These are phyloP conservation scores for Metschnikowia colocasiae DNA, from an alignment of 805 yeast species.

Conservation along the genomic window DNA sequence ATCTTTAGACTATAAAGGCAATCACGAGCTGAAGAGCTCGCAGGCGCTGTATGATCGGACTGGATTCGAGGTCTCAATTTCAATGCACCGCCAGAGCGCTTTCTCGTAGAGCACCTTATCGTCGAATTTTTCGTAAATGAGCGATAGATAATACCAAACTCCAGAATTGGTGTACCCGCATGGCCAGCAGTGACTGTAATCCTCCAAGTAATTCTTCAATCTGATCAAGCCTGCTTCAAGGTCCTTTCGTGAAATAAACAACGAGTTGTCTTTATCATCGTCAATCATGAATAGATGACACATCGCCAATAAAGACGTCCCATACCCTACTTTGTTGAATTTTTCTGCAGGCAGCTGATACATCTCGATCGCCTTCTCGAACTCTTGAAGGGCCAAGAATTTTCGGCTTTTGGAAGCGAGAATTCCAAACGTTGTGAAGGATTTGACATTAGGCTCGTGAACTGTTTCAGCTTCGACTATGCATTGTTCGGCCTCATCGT, in stretches of 20 bases:
- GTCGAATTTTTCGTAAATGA: conserved; percentile 56
- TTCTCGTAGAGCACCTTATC: conserved; percentile 46
- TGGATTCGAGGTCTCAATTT: conserved; percentile 59
- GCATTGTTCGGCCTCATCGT: conserved; percentile 65
- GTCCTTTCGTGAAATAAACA: conserved; percentile 56
- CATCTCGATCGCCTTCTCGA: conserved; percentile 57
- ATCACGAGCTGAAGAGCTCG: background rate
- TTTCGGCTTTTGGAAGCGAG: conserved; percentile 42
- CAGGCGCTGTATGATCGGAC: conserved; percentile 36
- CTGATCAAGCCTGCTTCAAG: conserved; percentile 58
- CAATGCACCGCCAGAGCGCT: conserved; percentile 61
- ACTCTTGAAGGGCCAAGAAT: conserved; percentile 54
- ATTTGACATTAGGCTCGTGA: conserved; percentile 42
- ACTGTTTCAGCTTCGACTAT: conserved; percentile 65
- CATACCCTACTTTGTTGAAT: conserved; percentile 35
- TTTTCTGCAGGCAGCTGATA: conserved; percentile 22
- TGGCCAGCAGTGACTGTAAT: conserved; percentile 36
- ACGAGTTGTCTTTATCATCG: conserved; percentile 27
- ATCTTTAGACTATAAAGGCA: background rate
- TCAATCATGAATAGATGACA: conserved; percentile 47
- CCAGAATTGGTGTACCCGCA: conserved; percentile 46
- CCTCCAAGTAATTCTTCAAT: conserved; percentile 45
- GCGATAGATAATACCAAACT: conserved; percentile 65
- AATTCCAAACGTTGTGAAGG: conserved; percentile 49
- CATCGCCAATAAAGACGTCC: conserved; percentile 53